A percentile compares a stretch with the other conserved stretches of the same genome.
These are phyloP conservation scores for Neoboletus magnificus DNA, from an alignment of 768 basidiomycete species.

Conservation along the genomic window DNA sequence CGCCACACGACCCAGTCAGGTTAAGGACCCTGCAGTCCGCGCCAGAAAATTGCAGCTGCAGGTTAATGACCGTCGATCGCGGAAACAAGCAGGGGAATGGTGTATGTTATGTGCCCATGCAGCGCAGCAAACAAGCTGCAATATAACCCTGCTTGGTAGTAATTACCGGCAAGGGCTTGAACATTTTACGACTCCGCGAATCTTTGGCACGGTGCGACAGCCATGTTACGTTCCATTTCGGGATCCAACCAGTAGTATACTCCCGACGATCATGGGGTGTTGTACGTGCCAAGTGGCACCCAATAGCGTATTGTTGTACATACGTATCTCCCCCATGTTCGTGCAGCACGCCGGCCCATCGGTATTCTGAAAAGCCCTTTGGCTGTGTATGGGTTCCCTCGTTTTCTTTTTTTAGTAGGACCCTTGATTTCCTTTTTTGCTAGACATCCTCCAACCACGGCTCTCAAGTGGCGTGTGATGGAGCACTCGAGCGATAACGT, in stretches of 20 bases:
- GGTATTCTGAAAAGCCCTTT: no score
- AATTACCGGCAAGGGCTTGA: neutral
- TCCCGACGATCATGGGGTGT: neutral
- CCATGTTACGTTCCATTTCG: no score
- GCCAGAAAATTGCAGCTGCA: neutral
- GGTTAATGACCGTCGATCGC: conserved; percentile 11
- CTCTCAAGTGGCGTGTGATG: no score
- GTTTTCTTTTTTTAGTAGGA: no score
- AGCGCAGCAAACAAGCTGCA: neutral
- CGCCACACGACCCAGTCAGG: neutral
- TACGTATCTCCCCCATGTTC: neutral
- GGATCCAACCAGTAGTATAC: neutral
- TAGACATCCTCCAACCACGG: no score
- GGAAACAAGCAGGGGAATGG: neutral
- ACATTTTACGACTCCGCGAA: neutral
- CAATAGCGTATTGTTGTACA: neutral
- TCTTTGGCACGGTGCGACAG: neutral
- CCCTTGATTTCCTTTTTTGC: no score
- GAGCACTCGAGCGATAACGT: no score
- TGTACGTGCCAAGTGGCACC: neutral
- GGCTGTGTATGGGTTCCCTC: no score
- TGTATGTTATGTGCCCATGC: neutral
- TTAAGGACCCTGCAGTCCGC: neutral
- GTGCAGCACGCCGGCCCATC: no score
- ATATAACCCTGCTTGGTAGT: neutral